These are phyloP conservation scores for Stagonosporopsis cucurbitacearum DNA, from an alignment of 2,329 filamentous ascomycete genomes.

Conservation along the genomic window DNA sequence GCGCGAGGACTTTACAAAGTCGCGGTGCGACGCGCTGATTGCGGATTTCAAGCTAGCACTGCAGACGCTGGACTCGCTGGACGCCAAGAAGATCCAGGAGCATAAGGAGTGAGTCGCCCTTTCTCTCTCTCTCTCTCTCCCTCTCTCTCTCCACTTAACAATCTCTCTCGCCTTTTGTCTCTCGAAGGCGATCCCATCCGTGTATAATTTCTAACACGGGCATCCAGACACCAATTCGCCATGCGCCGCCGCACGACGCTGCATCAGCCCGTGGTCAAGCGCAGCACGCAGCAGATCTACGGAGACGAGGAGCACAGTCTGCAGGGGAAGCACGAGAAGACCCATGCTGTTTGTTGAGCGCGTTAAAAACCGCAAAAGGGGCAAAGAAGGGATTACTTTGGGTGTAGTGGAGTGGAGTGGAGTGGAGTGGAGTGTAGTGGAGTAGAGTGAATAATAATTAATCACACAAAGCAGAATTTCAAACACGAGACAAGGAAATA, in stretches of 20 bases:
- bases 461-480: no score
- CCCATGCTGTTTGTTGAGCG: slow-evolving; percentile 77
- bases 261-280: slow-evolving; percentile 38
- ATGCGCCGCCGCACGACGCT: slow-evolving; percentile 39
- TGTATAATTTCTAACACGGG: no score
- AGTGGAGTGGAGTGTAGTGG: no score
- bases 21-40: slow-evolving; percentile 79
- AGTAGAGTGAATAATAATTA: no score
- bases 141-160: no score
- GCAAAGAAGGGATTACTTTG: no score
- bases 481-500: no score
- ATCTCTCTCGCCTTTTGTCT: no score
- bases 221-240: slow-evolving; percentile 18
- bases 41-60: slow-evolving; percentile 79
- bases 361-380: no score
- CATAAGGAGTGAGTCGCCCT: slow-evolving; percentile 69
- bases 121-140: no score
- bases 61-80: slow-evolving; percentile 74
- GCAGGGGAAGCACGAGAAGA: slow-evolving; percentile 90
- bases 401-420: no score
- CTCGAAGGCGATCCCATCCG: no score
- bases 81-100: slow-evolving; percentile 71
- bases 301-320: slow-evolving; percentile 88
- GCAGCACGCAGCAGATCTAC: slow-evolving; percentile 54
- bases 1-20: slow-evolving; percentile 87